A percentile compares a stretch with the other conserved stretches of the same genome.
phyloP scores from a whole-genome alignment of 2,329 filamentous ascomycete genomes.

The Salinomyces thailandicus region DNA sequence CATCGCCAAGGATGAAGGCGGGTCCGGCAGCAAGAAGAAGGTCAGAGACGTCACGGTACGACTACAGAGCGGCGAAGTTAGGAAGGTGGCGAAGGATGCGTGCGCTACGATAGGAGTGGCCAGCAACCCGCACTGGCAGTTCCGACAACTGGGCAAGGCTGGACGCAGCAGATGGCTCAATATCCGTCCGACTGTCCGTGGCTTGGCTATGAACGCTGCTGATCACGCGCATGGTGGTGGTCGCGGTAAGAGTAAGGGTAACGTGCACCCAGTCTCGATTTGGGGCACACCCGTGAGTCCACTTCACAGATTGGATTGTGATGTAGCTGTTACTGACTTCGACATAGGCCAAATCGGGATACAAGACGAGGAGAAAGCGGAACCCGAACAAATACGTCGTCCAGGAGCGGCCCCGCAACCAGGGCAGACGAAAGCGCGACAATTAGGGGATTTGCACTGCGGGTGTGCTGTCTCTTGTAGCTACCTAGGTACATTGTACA shows the following conservation, averaged over 20 bases:
- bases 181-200: slow-evolving; percentile 88
- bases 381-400: slow-evolving; percentile 92
- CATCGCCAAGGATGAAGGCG: slow-evolving; percentile 74
- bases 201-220: slow-evolving; percentile 97
- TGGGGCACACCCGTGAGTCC: slow-evolving; percentile 86
- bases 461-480: too few relatives aligned
- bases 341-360: slow-evolving; percentile 61
- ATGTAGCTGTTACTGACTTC: not conserved
- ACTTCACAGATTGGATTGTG: not conserved
- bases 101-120: slow-evolving; percentile 90
- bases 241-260: slow-evolving; percentile 98
- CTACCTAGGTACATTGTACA: too few relatives aligned
- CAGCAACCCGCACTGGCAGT: slow-evolving; percentile 88
- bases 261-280: slow-evolving; percentile 84
- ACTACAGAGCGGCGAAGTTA: slow-evolving; percentile 84
- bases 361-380: slow-evolving; percentile 81
- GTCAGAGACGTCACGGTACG: slow-evolving; percentile 73
- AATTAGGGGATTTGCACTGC: too few relatives aligned
- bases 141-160: slow-evolving; percentile 85
- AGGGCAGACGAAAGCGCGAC: slow-evolving; percentile 58
- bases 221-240: slow-evolving; percentile 99
- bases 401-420: slow-evolving; percentile 70
- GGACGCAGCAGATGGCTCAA: slow-evolving; percentile 88
- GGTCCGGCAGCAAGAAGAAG: slow-evolving; percentile 38
- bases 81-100: slow-evolving; percentile 80